A percentile compares a stretch with the other conserved stretches of the same genome.
These are phyloP conservation scores for Cryptococcus hybrid DNA, from an alignment of 1,284 basidiomycete species.

Conservation along the genomic window DNA sequence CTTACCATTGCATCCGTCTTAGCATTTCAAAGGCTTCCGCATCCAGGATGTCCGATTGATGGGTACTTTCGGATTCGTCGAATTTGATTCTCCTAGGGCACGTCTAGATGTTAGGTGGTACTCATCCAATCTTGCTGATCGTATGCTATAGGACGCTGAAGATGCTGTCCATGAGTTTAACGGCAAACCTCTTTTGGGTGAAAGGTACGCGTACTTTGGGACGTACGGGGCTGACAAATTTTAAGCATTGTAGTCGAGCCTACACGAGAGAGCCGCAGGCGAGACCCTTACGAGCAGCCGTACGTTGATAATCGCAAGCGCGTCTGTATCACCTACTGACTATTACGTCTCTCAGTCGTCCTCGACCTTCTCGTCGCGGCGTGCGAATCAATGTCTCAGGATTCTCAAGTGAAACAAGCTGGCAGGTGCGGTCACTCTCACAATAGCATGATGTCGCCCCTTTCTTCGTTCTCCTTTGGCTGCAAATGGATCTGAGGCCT, in stretches of 20 bases:
- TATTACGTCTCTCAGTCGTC: slow-evolving; percentile 18
- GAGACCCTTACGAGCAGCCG: slow-evolving; percentile 70
- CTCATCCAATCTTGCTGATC: slow-evolving; percentile 7
- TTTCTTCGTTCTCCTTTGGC: background rate
- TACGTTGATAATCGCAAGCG: slow-evolving; percentile 6
- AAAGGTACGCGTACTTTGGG: slow-evolving; percentile 58
- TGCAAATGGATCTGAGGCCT: background rate
- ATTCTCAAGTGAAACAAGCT: slow-evolving; percentile 86
- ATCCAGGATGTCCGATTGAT: slow-evolving; percentile 90
- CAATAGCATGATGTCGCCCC: too few species aligned
- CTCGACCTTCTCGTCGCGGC: slow-evolving; percentile 52
- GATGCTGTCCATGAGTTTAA: slow-evolving; percentile 83
- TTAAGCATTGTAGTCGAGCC: slow-evolving; percentile 84
- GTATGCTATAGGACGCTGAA: slow-evolving; percentile 73
- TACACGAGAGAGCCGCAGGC: slow-evolving; percentile 75
- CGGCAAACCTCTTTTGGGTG: slow-evolving; percentile 82
- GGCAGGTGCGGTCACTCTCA: slow-evolving; percentile 71
- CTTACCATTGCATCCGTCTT: background rate
- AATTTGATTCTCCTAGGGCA: slow-evolving; percentile 80
- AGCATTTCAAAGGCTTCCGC: slow-evolving; percentile 80
- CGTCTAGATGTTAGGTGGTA: slow-evolving; percentile 13
- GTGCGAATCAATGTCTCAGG: slow-evolving; percentile 80
- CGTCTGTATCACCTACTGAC: background rate
- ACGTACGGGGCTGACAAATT: background rate
- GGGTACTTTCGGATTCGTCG: slow-evolving; percentile 93